Base-by-base conservation (phyloP, 495 filamentous ascomycete genomes). In the Chaetomium tenue region DNA sequence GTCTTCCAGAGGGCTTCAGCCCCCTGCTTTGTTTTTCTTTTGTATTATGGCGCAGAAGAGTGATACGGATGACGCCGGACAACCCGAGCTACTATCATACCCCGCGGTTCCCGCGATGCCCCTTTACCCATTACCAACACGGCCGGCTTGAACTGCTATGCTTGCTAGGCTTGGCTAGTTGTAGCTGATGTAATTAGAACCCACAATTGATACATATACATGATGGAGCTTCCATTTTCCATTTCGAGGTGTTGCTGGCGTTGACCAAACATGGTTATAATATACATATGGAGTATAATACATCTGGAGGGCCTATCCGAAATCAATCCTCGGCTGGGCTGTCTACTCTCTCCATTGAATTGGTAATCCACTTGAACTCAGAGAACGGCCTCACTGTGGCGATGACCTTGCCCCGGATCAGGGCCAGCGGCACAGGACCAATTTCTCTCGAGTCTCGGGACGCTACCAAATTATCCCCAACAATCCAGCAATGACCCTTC, bases 401-500 rank as follows among this genome's bases (percentile, higher is more conserved):
- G 48, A 94, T 77, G n/a, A 96, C 86, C 76, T 95, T 97, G 39
- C 93, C 93, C 72, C 84, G 87, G 52, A 97, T 85, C 66, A 97
- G 75, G 0, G 83, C 92, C 75, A 97, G 76, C 15, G 94, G 93
- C 22, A 98, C 69, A 0, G 94, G 91, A 0, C 94, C 94, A 76
- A 87, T 96, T 39, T 83, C 78, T 68, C 94, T 85, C 61, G 92
- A 96, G 79, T 98, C 94, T 54, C 89, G 78, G 39, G 91, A 96
- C 72, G 82, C 88, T 13, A 85, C 83, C 53, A 93, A 71, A 76
- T 97, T 97, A 72, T 98, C 94, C 5, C 94, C 94, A 1, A 85
- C 85, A 12, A 96, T 75, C 83, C 90, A 97, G 68, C 90, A 91
- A 80, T 97, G 93, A 11, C 94, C 94, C 68, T 88, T 80, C 0